These are phyloP conservation scores for Gryganskiella cystojenkinii DNA, from an alignment of 192 early-diverging fungal species.

Conservation along the genomic window DNA sequence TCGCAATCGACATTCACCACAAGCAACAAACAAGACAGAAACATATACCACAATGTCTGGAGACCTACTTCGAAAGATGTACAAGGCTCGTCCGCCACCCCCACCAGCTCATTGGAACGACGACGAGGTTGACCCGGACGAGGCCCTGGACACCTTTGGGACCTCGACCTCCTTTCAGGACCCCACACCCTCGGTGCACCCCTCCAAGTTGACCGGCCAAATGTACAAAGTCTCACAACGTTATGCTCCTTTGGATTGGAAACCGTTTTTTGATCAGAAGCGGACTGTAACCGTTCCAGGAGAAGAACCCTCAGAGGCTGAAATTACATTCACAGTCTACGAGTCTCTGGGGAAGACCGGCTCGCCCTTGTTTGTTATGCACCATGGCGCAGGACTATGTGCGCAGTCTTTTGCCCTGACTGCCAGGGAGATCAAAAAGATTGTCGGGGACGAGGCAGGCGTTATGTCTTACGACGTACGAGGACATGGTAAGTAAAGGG, in stretches of 20 bases:
- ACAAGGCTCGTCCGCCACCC: conserved; percentile 52
- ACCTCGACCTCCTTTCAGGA: conserved; percentile 7
- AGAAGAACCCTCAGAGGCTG: conserved; percentile 5
- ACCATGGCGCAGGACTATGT: conserved; percentile 84
- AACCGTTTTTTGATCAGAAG: conserved; percentile 66
- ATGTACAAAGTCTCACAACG: conserved; percentile 9
- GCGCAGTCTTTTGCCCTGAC: conserved; percentile 76
- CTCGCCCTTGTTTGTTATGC: conserved; percentile 78
- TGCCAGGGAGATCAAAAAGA: conserved; percentile 59
- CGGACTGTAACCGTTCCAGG: conserved; percentile 35
- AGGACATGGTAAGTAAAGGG: conserved; percentile 84
- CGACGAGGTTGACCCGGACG: conserved; percentile 1
- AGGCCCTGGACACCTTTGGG: conserved; percentile 9
- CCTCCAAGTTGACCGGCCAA: conserved; percentile 20
- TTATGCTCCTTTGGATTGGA: conserved; percentile 62
- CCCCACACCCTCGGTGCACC: conserved; percentile 31
- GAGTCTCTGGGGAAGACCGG: conserved; percentile 43
- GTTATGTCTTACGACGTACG: conserved; percentile 76
- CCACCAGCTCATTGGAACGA: conserved; percentile 36
- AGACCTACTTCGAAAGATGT: conserved; percentile 58
- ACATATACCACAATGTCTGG: conserved; percentile 15
- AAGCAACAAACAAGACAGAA: neutral
- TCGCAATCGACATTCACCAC: neutral
- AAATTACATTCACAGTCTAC: conserved; percentile 59
- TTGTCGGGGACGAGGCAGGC: conserved; percentile 47